Conservation (phyloP, 352 stramenopile genomes). For the Elongisporangium undulatum region DNA sequence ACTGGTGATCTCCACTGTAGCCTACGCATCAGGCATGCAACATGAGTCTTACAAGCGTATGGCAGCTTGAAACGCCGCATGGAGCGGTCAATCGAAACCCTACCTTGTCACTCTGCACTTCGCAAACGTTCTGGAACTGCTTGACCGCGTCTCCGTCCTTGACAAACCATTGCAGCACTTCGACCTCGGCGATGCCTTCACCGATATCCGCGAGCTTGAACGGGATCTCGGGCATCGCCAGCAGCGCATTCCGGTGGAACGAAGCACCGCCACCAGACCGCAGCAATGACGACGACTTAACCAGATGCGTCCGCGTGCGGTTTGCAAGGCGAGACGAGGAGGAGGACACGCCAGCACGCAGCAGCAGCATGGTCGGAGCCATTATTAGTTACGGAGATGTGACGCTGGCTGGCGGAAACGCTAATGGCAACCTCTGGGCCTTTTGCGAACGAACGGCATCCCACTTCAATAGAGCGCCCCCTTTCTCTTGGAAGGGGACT, state of each 20-base stretch:
- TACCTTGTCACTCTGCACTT: slow-evolving; percentile 97
- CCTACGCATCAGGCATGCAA: slow-evolving; percentile 16
- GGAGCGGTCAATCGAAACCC: not conserved
- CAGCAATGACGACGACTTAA: too few relatives aligned
- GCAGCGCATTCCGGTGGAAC: slow-evolving; percentile 44
- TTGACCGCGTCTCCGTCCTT: slow-evolving; percentile 87
- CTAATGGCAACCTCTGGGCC: too few relatives aligned
- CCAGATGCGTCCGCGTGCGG: not conserved
- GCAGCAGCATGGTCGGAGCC: slow-evolving; percentile 7
- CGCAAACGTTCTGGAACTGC: slow-evolving; percentile 97
- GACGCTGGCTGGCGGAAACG: too few relatives aligned
- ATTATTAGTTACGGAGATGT: not conserved
- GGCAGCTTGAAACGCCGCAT: not conserved
- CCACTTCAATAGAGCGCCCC: too few relatives aligned
- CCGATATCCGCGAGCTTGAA: slow-evolving; percentile 97
- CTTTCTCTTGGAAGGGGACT: too few relatives aligned
- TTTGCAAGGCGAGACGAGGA: slow-evolving; percentile 2
- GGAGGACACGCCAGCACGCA: slow-evolving; percentile 9
- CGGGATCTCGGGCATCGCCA: slow-evolving; percentile 64
- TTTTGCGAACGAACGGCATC: too few relatives aligned
- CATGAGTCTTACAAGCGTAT: not conserved
- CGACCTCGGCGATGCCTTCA: slow-evolving; percentile 98
- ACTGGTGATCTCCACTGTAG: slow-evolving; percentile 97
- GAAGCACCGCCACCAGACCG: too few relatives aligned
- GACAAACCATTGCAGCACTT: slow-evolving; percentile 98